These are phyloP conservation scores for Lasiosphaeriaceae sp. DNA, from an alignment of 495 filamentous ascomycete species.

Conservation along the genomic window DNA sequence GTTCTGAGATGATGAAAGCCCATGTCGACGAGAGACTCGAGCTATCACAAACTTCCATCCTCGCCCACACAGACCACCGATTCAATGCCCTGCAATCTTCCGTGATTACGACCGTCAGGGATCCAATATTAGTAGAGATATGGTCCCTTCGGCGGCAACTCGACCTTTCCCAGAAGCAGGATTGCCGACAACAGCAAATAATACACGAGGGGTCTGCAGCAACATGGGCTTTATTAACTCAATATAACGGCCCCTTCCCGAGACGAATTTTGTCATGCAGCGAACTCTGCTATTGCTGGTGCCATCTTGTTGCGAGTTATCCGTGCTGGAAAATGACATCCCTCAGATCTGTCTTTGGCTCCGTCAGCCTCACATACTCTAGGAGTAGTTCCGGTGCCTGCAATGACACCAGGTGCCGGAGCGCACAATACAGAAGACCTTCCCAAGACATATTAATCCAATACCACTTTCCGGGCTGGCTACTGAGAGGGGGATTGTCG, in stretches of 20 bases:
- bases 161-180: no score
- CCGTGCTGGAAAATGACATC: not conserved
- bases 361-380: conserved; percentile 1
- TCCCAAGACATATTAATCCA: not conserved
- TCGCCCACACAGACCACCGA: conserved; percentile 2
- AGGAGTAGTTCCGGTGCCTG: not conserved
- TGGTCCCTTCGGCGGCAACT: not conserved
- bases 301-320: not conserved
- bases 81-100: not conserved
- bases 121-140: not conserved
- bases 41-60: not conserved
- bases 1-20: no score
- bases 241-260: not conserved
- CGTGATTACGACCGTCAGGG: not conserved
- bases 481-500: no score
- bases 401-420: not conserved
- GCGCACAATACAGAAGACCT: not conserved
- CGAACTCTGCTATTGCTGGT: not conserved
- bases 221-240: not conserved
- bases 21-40: not conserved
- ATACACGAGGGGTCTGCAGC: no score
- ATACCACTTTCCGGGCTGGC: conserved; percentile 5
- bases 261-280: not conserved
- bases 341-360: not conserved
- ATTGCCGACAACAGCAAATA: no score